A percentile compares a stretch with the other conserved stretches of the same genome.
Conservation (phyloP, 2,329 filamentous ascomycete genomes). For the Pseudodiploospora longispora region DNA sequence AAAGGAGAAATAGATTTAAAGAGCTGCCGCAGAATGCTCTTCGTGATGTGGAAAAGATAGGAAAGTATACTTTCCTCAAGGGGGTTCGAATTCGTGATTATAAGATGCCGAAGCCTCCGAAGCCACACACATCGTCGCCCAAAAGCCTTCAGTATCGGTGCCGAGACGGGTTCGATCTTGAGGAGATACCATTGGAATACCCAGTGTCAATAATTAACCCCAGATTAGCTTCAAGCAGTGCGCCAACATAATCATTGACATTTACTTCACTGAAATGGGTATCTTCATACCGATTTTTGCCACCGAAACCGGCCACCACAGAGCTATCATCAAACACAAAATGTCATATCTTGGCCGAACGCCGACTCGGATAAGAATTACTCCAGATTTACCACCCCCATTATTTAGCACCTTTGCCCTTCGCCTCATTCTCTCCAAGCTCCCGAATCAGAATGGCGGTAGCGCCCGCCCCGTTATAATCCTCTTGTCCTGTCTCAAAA, state of each 20-base stretch:
- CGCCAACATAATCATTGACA: constrained; percentile 3
- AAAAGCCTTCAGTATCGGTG: constrained; percentile 18
- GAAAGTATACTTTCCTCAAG: constrained; percentile 18
- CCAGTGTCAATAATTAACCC: constrained; percentile 11
- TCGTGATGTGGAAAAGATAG: constrained; percentile 17
- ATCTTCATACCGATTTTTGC: constrained; percentile 21
- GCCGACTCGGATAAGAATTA: constrained; percentile 19
- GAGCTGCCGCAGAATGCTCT: constrained; percentile 19
- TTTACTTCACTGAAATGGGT: constrained; percentile 19
- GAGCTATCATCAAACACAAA: constrained; percentile 17
- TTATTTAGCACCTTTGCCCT: constrained; percentile 69
- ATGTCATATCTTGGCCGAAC: constrained; percentile 20
- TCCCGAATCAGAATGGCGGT: constrained; percentile 76
- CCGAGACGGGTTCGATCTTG: constrained; percentile 21
- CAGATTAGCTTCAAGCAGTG: background rate
- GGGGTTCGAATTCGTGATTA: constrained; percentile 23
- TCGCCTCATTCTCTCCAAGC: constrained; percentile 79
- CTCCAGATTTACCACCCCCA: constrained; percentile 3
- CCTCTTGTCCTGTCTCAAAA: constrained; percentile 80
- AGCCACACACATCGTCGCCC: background rate
- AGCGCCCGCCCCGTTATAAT: constrained; percentile 62
- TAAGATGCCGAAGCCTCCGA: constrained; percentile 11
- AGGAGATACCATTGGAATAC: constrained; percentile 12
- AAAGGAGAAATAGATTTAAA: constrained; percentile 11
- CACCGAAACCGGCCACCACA: constrained; percentile 5